Conservation (phyloP, 352 stramenopile genomes). For the Globisporangium apiculatum region DNA sequence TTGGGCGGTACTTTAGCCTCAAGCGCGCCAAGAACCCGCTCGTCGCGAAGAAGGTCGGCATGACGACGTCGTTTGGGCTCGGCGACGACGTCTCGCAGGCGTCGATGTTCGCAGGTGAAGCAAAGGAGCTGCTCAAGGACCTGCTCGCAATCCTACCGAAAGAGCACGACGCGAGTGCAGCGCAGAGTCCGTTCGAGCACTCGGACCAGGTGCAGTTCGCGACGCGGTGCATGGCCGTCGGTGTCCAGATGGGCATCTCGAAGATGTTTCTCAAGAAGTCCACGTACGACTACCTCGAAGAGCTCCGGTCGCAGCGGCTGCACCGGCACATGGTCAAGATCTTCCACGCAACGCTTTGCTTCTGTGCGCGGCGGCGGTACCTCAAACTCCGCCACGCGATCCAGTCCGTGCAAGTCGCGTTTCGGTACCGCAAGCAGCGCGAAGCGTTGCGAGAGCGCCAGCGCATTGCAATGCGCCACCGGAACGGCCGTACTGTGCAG, state of each 20-base stretch:
- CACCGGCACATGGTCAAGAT: conserved; percentile 70
- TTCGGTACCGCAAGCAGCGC: conserved; percentile 44
- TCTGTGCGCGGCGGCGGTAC: conserved; percentile 45
- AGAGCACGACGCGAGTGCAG: conserved; percentile 65
- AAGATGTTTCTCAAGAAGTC: conserved; percentile 95
- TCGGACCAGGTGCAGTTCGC: conserved; percentile 64
- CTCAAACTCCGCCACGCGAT: conserved; percentile 51
- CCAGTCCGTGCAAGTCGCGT: conserved; percentile 44
- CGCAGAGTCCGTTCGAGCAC: conserved; percentile 61
- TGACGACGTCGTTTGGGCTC: conserved; percentile 33
- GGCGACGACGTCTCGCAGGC: conserved; percentile 30
- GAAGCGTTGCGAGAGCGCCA: conserved; percentile 23
- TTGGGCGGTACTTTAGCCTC: conserved; percentile 70
- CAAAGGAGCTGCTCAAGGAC: conserved; percentile 73
- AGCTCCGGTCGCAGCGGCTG: conserved; percentile 70
- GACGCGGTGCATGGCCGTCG: conserved; percentile 45
- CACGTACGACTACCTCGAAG: conserved; percentile 89
- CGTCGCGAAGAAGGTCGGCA: conserved; percentile 15
- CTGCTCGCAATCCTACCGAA: conserved; percentile 89
- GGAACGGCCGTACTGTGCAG: conserved; percentile 47
- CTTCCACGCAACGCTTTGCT: conserved; percentile 58
- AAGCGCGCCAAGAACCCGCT: conserved; percentile 44
- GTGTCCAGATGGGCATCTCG: conserved; percentile 90
- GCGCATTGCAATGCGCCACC: conserved; percentile 26
- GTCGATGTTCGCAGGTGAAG: conserved; percentile 45